Evolutionary conservation across 257 asterid species (phyloP), one percentile per base, ranked within the genome.

Genomic region (Plantago ovata): DNA sequence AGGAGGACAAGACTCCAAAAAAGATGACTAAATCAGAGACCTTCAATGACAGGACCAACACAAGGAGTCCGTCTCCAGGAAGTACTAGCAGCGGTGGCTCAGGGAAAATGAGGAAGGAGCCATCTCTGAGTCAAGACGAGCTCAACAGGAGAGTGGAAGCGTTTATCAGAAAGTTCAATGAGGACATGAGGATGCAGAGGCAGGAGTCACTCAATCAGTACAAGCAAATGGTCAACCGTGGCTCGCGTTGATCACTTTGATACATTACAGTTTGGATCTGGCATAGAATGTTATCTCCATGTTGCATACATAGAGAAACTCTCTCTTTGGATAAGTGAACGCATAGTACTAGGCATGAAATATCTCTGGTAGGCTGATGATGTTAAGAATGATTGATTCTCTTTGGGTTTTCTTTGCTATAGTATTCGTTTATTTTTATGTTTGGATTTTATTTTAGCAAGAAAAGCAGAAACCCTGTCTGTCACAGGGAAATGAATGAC

Each of bases 151-250:
- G 96, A 22, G 95, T 88, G 7, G 96, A 88, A 68, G 96, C 94
- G 8, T 88, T 88, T 59, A 85, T 88, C 46, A 88, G 73, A 65
- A 88, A 85, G 82, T 84, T 87, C 64, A 87, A 87, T 18, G 84
- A 87, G 56, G 96, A 87, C 6, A 87, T 87, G 93, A 77, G 96
- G 74, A 66, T 84, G 46, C 95, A 87, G 50, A 71, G 95, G 39
- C 96, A 87, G 56, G 84, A 87, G 57, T 84, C 95, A 1, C 64
- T 87, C 56, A 83, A 77, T 45, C 85, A 87, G 54, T 82, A 87
- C 33, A 53, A 6, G 47, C 71, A 85, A 40, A 80, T 82, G 85
- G 40, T 84, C 56, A 77, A 70, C 38, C 69, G 79, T 4, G 78
- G 84, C 2, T 60, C 67, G 2, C 64, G 56, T 63, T 75, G 75